Conservation (phyloP, 768 basidiomycete genomes). For the Pholiota molesta region DNA sequence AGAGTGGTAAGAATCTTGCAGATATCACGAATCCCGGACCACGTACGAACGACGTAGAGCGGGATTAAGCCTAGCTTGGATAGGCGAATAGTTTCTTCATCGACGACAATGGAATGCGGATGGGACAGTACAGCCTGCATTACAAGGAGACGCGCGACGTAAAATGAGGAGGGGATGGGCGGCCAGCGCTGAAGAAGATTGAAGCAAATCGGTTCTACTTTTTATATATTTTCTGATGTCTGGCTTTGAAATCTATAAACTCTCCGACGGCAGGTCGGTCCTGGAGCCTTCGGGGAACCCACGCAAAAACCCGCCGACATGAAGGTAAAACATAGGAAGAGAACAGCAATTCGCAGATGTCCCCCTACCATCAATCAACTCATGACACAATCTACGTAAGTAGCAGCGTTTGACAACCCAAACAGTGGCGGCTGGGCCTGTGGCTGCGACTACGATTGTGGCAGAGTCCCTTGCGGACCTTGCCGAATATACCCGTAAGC, state of each 20-base stretch:
- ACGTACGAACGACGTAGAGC: not conserved
- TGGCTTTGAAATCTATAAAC: not conserved
- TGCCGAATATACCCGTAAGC: too few relatives aligned
- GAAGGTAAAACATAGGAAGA: too few relatives aligned
- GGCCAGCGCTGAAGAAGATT: not conserved
- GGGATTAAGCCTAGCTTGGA: not conserved
- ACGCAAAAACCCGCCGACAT: too few relatives aligned
- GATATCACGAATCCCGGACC: not conserved
- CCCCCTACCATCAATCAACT: too few relatives aligned
- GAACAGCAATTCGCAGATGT: too few relatives aligned
- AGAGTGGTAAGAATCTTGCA: not conserved
- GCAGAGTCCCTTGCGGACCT: too few relatives aligned
- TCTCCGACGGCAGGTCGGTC: not conserved
- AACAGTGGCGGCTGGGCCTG: too few relatives aligned
- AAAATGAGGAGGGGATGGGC: not conserved
- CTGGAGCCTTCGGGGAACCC: not conserved
- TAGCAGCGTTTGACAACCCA: too few relatives aligned
- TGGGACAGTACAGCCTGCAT: not conserved
- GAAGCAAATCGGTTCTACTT: too few relatives aligned
- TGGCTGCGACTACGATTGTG: too few relatives aligned
- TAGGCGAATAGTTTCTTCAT: not conserved
- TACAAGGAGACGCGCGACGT: not conserved
- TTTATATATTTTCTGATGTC: not conserved
- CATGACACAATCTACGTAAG: too few relatives aligned
- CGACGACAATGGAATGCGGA: not conserved